phyloP scores from a whole-genome alignment of 1,284 basidiomycete genomes.

The Trametes hirsuta region DNA sequence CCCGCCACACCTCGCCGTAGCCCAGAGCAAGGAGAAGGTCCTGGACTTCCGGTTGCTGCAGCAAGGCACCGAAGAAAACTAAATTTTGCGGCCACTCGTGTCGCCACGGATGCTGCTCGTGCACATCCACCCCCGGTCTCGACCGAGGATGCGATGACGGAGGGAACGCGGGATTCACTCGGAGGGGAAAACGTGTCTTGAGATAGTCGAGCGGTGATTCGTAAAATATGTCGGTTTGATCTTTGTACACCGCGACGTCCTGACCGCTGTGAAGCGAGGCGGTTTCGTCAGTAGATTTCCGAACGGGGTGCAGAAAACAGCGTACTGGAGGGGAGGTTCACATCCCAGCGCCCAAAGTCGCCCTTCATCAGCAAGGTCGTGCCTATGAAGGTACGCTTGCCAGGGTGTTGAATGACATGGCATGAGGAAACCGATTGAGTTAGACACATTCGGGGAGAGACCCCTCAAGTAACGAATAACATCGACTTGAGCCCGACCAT shows the following conservation, averaged over 20 bases:
- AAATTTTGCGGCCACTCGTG: constrained; percentile 85
- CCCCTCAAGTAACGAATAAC: constrained; percentile 68
- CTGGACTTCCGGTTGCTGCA: constrained; percentile 54
- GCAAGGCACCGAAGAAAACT: constrained; percentile 77
- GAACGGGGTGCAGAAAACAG: neutral
- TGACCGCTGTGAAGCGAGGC: constrained; percentile 45
- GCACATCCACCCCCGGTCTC: constrained; percentile 46
- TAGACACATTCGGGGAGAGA: constrained; percentile 52
- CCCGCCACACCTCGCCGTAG: constrained; percentile 69
- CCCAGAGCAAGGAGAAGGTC: constrained; percentile 57
- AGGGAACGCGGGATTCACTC: constrained; percentile 69
- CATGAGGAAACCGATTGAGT: constrained; percentile 84
- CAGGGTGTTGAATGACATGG: constrained; percentile 99
- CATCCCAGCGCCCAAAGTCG: constrained; percentile 86
- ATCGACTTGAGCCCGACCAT: constrained; percentile 78
- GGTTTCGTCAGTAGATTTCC: constrained; percentile 6
- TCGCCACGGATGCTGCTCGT: constrained; percentile 44
- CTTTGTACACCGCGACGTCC: constrained; percentile 61
- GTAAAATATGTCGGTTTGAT: constrained; percentile 89
- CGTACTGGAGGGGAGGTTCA: constrained; percentile 85
- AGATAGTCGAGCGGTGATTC: constrained; percentile 73
- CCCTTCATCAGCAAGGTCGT: constrained; percentile 53
- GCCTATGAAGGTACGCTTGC: constrained; percentile 85
- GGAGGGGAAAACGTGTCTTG: constrained; percentile 59
- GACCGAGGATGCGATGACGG: constrained; percentile 61